Conservation (phyloP, 1,139 yeast genomes). For the Suhomyces taliae region DNA sequence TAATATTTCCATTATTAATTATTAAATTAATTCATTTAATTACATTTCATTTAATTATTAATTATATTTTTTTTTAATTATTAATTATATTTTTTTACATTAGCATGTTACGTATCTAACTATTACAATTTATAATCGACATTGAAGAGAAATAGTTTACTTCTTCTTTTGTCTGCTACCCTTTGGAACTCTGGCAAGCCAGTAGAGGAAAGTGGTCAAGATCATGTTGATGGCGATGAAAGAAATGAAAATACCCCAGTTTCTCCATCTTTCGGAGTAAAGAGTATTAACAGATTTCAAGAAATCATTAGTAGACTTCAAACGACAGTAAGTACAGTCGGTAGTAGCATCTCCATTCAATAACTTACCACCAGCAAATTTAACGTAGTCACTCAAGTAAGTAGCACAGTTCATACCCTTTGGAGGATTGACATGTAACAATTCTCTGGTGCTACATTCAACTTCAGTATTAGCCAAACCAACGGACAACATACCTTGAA, state of each 20-base stretch:
- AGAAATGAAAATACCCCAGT: constrained; percentile 56
- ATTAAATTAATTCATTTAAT: too few relatives aligned
- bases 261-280: constrained; percentile 63
- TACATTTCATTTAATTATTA: too few relatives aligned
- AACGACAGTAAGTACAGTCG: constrained; percentile 54
- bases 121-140: too few relatives aligned
- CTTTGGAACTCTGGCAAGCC: constrained; percentile 32
- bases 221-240: constrained; percentile 24
- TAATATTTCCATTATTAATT: too few relatives aligned
- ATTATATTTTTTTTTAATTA: too few relatives aligned
- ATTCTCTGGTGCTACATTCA: constrained; percentile 49
- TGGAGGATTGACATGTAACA: constrained; percentile 45
- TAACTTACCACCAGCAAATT: constrained; percentile 51
- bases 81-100: not conserved
- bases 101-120: not conserved
- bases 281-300: constrained; percentile 42
- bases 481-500: constrained; percentile 51
- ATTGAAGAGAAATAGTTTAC: not conserved
- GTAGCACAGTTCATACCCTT: constrained; percentile 54
- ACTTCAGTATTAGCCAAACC: constrained; percentile 55
- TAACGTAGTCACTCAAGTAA: constrained; percentile 48
- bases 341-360: constrained; percentile 40
- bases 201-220: constrained; percentile 24
- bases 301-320: constrained; percentile 50
- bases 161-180: constrained; percentile 29